These are phyloP conservation scores for Silene vulgaris DNA, from an alignment of 179 eudicot species.

Conservation along the genomic window DNA sequence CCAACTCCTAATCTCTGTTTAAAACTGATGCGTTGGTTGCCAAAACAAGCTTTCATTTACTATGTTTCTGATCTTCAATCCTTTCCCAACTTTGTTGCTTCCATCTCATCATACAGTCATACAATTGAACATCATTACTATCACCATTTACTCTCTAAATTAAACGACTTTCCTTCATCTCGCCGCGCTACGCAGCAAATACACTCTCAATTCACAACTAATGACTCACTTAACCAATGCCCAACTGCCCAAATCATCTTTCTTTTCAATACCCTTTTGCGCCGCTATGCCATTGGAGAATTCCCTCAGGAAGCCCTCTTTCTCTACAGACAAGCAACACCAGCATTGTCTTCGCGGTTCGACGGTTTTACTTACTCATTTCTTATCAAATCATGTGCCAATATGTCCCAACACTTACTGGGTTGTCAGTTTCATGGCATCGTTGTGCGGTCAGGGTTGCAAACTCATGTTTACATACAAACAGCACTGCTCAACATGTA, in stretches of 20 bases:
- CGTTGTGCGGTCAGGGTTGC: constrained; percentile 39
- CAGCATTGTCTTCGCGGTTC: constrained; percentile 21
- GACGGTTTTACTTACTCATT: constrained; percentile 61
- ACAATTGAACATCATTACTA: background rate
- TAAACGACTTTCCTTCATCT: constrained; percentile 22
- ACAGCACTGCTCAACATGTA: constrained; percentile 63
- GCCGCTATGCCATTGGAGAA: constrained; percentile 43
- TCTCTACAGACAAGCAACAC: constrained; percentile 41
- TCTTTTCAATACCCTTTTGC: constrained; percentile 41
- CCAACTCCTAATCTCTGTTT: background rate
- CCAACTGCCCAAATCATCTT: constrained; percentile 19
- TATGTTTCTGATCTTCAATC: constrained; percentile 3
- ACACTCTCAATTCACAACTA: constrained; percentile 39
- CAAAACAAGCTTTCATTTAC: background rate
- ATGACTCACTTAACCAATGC: constrained; percentile 22
- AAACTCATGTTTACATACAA: constrained; percentile 43
- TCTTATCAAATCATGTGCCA: constrained; percentile 52
- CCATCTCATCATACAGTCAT: background rate
- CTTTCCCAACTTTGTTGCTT: constrained; percentile 1
- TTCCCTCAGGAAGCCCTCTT: constrained; percentile 45
- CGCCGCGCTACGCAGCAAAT: constrained; percentile 43
- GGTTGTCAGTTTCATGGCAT: constrained; percentile 41
- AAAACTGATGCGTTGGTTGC: constrained; percentile 19
- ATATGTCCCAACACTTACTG: constrained; percentile 1
- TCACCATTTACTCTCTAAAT: constrained; percentile 19